Evolutionary conservation across 2,329 filamentous ascomycete genomes (phyloP), one percentile per base, ranked within the genome.

Genomic region (Volutella citrinella): DNA sequence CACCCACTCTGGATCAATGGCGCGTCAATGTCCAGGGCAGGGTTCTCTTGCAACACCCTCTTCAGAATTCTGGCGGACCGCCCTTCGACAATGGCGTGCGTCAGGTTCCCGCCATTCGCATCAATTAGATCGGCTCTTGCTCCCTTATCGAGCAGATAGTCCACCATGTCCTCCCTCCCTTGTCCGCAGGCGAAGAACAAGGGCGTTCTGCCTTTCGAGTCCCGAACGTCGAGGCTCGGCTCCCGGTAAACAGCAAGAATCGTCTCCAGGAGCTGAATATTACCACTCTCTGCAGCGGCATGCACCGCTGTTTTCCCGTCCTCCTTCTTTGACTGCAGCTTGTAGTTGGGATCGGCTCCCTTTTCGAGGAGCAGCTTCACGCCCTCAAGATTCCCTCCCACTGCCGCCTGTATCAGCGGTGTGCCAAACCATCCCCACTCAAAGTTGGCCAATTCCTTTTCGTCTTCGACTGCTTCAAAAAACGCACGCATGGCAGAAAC

Each of bases 361-460:
- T 37, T 38, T 11, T 26, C 16, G 8, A 47, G 41, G 7, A 47
- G 27, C 7, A 47, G 13, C 21, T 43, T 15, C 5, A 38, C 35
- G 7, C 23, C 25, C 19, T 45, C 34, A 10, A 42, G 20, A 9
- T 26, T 34, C 3, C 41, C 38, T 13, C 38, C 41, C 13, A 41
- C 35, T 13, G 35, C 30, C 3, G 41, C 41, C 24, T 39, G 34
- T 4, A 40, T 20, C 14, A 48, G 19, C 7, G 41, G 41, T 10
- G 34, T 40, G 13, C 36, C 41, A 18, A 34, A 37, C 36, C 35
- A 38, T 5, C 41, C 43, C 43, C 43, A 48, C 28, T 48, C 41
- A 7, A 48, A 45, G 21, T 42, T 40, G 27, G 45, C 19, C 20
- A 47, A 18, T n/a, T 45, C 38, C 3, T 31, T n/a, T 5, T 19